Percentiles rank a stretch among this genome's conserved stretches.
Evolutionary conservation across 139 green algal species (phyloP).

Genomic region (Dunaliella sp.): DNA sequence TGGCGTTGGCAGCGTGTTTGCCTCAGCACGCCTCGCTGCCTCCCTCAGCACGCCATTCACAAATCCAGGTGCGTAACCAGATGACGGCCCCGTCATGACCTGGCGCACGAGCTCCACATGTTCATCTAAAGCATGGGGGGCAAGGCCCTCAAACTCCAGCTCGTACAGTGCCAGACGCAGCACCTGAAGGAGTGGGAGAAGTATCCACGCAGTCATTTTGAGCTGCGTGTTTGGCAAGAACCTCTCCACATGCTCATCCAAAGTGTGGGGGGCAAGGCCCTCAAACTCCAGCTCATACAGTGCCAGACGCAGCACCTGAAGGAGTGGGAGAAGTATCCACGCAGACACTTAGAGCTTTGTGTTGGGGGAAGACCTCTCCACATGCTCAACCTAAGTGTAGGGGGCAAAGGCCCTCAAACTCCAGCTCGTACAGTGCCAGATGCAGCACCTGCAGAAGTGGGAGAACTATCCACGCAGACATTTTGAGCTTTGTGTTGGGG

Average conservation of each 20-base stretch:
- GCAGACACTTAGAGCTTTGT: no score
- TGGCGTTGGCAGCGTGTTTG: neutral
- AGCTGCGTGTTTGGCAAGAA: no score
- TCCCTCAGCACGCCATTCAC: conserved; percentile 8
- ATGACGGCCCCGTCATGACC: neutral
- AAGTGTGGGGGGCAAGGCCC: conserved; percentile 36
- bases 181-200: conserved; percentile 40
- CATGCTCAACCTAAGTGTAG: conserved; percentile 65
- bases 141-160: conserved; percentile 47
- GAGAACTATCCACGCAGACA: no score
- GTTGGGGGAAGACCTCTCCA: no score
- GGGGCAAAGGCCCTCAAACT: conserved; percentile 35
- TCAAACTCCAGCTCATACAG: conserved; percentile 70
- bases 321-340: no score
- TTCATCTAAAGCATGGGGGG: conserved; percentile 58
- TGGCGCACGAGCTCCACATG: conserved; percentile 64
- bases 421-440: conserved; percentile 74
- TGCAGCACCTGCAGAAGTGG: conserved; percentile 57
- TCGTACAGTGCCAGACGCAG: conserved; percentile 76
- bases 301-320: conserved; percentile 65
- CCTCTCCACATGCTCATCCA: conserved; percentile 76
- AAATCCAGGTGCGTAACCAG: neutral
- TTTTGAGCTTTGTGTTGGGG: no score
- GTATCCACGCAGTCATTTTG: no score
- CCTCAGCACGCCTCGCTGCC: neutral